These are phyloP conservation scores for Metarhizium sp. DNA, from an alignment of 2,329 filamentous ascomycete species.

Conservation along the genomic window DNA sequence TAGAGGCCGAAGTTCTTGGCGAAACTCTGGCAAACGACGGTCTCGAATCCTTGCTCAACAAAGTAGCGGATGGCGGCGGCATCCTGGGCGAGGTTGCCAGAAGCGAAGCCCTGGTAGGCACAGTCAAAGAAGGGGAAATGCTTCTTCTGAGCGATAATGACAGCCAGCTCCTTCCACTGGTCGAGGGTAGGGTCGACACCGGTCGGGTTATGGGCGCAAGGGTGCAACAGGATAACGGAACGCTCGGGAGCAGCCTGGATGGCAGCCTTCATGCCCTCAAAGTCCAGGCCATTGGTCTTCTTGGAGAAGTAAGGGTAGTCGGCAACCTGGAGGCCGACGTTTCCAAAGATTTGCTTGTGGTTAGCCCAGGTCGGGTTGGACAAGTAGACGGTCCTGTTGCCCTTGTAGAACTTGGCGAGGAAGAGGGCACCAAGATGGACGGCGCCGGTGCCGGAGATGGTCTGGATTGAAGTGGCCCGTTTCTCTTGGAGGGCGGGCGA, in stretches of 20 bases:
- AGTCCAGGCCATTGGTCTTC: constrained; percentile 82
- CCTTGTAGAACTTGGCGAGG: constrained; percentile 81
- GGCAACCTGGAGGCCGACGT: constrained; percentile 69
- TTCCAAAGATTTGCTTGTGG: constrained; percentile 96
- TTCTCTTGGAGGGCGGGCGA: constrained; percentile 79
- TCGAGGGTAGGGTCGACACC: constrained; percentile 89
- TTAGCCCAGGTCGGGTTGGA: constrained; percentile 97
- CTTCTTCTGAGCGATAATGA: constrained; percentile 62
- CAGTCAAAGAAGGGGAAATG: constrained; percentile 99
- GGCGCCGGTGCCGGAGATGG: constrained; percentile 94
- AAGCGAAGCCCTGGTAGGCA: constrained; percentile 96
- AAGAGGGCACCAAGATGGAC: constrained; percentile 91
- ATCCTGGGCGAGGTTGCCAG: constrained; percentile 76
- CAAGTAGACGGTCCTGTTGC: constrained; percentile 72
- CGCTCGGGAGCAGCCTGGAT: constrained; percentile 63
- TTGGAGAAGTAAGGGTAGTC: constrained; percentile 93
- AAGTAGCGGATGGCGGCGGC: constrained; percentile 93
- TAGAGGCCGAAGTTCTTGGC: constrained; percentile 98
- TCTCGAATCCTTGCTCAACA: constrained; percentile 80
- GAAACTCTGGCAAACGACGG: constrained; percentile 85
- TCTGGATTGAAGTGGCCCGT: constrained; percentile 74
- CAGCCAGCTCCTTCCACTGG: constrained; percentile 87
- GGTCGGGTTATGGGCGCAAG: constrained; percentile 96
- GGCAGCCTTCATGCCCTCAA: constrained; percentile 72
- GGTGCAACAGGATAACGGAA: constrained; percentile 85